phyloP scores from a whole-genome alignment of 192 early-diverging fungal species.

The Backusella tuberculispora region DNA sequence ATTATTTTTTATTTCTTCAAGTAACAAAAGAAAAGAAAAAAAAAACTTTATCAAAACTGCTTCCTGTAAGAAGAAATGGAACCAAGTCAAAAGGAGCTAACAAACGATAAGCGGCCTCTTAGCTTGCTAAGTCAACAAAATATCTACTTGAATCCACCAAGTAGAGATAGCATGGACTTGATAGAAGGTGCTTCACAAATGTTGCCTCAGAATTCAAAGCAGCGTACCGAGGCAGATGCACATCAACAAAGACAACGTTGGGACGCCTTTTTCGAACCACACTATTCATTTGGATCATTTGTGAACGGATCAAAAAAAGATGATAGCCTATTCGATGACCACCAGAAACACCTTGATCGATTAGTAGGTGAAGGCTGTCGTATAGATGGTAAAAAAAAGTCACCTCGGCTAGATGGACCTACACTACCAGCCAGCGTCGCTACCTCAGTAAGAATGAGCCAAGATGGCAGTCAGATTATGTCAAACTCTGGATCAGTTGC shows the following conservation, averaged over 20 bases:
- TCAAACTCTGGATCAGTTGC: not conserved
- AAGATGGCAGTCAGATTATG: not conserved
- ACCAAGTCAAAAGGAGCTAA: constrained; percentile 1
- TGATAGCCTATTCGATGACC: not conserved
- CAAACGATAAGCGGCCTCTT: constrained; percentile 6
- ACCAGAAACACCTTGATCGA: constrained; percentile 1
- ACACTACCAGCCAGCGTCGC: constrained; percentile 2
- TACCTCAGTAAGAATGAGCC: not conserved
- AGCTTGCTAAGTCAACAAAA: constrained; percentile 12
- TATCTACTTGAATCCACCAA: not conserved
- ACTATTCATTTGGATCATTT: constrained; percentile 21
- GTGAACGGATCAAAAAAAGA: not conserved
- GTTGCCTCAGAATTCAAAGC: not conserved
- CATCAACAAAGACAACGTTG: constrained; percentile 9
- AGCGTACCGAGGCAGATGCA: not conserved
- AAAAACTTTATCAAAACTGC: not conserved
- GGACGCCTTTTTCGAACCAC: constrained; percentile 20
- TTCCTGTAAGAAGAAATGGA: constrained; percentile 5
- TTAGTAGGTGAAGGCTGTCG: constrained; percentile 11
- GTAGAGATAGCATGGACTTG: constrained; percentile 20
- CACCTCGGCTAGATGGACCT: not conserved
- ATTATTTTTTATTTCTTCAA: no score
- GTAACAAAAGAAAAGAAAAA: no score
- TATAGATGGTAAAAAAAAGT: not conserved
- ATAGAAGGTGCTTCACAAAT: constrained; percentile 9